Evolutionary conservation across 225 moss, liverwort and hornwort species (phyloP).

Genomic region (Thuidium tamariscinum): DNA sequence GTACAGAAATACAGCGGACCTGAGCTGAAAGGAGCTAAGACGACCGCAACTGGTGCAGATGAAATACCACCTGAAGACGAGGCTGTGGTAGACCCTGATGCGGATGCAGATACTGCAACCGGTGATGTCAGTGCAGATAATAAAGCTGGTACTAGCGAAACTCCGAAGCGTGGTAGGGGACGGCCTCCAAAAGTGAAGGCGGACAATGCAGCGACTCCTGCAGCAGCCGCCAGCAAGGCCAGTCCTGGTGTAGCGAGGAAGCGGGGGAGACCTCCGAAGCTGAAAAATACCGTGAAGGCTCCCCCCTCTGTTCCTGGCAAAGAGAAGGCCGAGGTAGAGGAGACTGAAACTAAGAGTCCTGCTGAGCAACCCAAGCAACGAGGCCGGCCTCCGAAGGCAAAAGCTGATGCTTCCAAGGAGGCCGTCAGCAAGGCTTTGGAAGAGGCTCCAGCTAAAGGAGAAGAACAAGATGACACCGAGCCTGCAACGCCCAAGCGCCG

Average conservation of each 20-base stretch:
- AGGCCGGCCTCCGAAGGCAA: slow-evolving; percentile 28
- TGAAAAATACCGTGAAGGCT: not conserved
- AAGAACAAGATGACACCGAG: not conserved
- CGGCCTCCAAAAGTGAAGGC: slow-evolving; percentile 27
- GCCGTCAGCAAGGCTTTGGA: slow-evolving; percentile 26
- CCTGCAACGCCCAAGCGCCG: slow-evolving; percentile 25
- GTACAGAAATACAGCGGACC: slow-evolving; percentile 51
- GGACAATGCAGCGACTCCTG: not conserved
- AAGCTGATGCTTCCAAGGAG: slow-evolving; percentile 22
- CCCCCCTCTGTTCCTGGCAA: not conserved
- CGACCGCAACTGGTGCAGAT: slow-evolving; percentile 5
- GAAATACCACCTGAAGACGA: slow-evolving; percentile 9
- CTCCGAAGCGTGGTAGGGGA: slow-evolving; percentile 43
- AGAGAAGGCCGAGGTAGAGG: not conserved
- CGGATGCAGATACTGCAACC: not conserved
- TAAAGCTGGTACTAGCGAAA: slow-evolving; percentile 6
- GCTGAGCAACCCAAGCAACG: slow-evolving; percentile 23
- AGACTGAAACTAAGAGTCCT: slow-evolving; percentile 1
- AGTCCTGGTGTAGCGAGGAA: slow-evolving; percentile 18
- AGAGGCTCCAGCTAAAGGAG: not conserved
- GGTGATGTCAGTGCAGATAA: slow-evolving; percentile 2
- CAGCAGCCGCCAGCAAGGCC: not conserved
- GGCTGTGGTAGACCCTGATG: not conserved
- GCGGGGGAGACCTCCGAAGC: slow-evolving; percentile 42
- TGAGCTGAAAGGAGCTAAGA: slow-evolving; percentile 37